phyloP scores from a whole-genome alignment of 257 asterid genomes.

The Handroanthus guayacan region DNA sequence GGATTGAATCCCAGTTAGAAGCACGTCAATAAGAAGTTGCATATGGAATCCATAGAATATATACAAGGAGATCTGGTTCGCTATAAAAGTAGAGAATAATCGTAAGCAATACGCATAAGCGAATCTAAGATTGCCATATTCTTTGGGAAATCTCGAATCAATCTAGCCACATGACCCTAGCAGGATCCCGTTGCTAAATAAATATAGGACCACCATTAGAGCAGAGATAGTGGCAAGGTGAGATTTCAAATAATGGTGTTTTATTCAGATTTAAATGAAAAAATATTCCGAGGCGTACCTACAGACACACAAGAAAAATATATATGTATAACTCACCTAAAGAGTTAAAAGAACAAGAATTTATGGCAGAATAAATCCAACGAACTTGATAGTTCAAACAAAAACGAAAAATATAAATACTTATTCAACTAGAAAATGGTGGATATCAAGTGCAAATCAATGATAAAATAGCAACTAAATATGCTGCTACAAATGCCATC shows the following conservation, averaged over 20 bases:
- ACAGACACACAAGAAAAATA: background rate
- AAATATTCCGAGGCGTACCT: background rate
- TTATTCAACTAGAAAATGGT: too few species aligned
- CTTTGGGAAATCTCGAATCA: background rate
- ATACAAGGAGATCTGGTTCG: background rate
- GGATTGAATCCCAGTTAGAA: background rate
- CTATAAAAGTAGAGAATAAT: background rate
- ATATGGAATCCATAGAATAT: background rate
- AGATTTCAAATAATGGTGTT: background rate
- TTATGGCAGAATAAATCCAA: too few species aligned
- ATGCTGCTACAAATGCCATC: too few species aligned
- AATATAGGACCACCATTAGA: too few species aligned
- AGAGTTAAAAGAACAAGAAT: too few species aligned
- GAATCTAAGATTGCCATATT: background rate
- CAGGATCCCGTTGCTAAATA: background rate
- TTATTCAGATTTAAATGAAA: background rate
- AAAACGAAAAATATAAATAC: too few species aligned
- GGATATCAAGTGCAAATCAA: too few species aligned
- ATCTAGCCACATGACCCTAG: background rate
- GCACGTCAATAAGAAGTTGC: background rate
- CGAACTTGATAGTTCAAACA: too few species aligned
- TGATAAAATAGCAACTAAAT: too few species aligned
- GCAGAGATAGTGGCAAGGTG: background rate
- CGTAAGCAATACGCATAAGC: background rate
- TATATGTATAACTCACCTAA: background rate